Conservation (phyloP, 257 asterid genomes). For the Petrea volubilis region DNA sequence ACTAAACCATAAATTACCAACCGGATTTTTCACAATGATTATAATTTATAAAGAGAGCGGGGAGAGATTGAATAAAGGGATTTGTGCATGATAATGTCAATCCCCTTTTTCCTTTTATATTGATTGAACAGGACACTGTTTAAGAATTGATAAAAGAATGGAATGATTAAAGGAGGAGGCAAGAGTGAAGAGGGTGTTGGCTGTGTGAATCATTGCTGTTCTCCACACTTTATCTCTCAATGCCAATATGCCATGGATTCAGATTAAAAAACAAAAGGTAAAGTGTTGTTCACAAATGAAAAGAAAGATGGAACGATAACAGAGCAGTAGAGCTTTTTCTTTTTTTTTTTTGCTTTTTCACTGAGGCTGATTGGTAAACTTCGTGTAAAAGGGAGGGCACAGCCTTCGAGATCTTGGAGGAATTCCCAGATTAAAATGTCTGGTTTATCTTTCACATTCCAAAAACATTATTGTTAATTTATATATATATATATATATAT, state of each 20-base stretch:
- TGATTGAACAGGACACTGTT: background rate
- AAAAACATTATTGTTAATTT: too few relatives aligned
- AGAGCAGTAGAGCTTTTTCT: background rate
- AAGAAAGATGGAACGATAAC: slow-evolving; percentile 18
- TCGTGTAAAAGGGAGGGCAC: slow-evolving; percentile 26
- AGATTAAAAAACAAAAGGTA: background rate
- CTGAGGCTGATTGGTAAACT: slow-evolving; percentile 34
- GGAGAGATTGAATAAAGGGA: background rate
- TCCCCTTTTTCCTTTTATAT: background rate
- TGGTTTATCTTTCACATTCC: background rate
- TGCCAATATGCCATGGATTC: too few relatives aligned
- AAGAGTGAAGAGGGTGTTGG: slow-evolving; percentile 34
- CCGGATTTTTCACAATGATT: slow-evolving; percentile 17
- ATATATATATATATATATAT: too few relatives aligned
- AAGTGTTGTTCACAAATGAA: slow-evolving; percentile 16
- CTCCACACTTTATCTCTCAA: slow-evolving; percentile 33
- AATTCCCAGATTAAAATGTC: background rate
- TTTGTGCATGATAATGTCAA: slow-evolving; percentile 10
- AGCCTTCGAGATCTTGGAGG: slow-evolving; percentile 22
- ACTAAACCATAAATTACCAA: background rate
- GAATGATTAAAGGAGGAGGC: slow-evolving; percentile 44
- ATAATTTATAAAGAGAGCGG: slow-evolving; percentile 22
- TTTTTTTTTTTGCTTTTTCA: slow-evolving; percentile 12
- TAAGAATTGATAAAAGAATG: slow-evolving; percentile 22
- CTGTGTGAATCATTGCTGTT: slow-evolving; percentile 69